Percentiles rank a stretch among this genome's conserved stretches.
phyloP scores from a whole-genome alignment of 371 early-diverging fungal species.

The Zopfochytrium polystomum region DNA sequence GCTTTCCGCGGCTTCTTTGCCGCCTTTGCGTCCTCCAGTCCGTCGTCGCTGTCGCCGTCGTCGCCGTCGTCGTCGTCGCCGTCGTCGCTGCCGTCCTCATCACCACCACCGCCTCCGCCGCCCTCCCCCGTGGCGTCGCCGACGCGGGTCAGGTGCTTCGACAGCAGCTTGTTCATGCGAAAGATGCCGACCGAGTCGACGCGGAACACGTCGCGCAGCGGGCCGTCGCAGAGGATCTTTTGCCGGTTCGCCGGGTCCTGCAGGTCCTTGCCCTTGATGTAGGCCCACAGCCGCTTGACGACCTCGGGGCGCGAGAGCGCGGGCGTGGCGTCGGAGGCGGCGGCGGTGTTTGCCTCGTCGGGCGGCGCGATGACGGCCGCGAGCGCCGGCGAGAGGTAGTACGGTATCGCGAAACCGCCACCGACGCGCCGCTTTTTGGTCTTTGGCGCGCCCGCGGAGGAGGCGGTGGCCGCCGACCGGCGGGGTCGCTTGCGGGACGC shows the following conservation, averaged over 20 bases:
- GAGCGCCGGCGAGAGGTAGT: background rate
- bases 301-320: slow-evolving; percentile 33
- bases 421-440: background rate
- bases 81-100: background rate
- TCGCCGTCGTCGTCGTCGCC: slow-evolving; percentile 4
- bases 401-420: no score
- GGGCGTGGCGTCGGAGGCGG: background rate
- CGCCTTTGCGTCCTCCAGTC: slow-evolving; percentile 1
- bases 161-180: slow-evolving; percentile 25
- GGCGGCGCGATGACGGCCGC: background rate
- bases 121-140: slow-evolving; percentile 11
- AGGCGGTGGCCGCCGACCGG: background rate
- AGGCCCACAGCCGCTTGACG: slow-evolving; percentile 73
- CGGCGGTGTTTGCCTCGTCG: background rate
- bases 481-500: background rate
- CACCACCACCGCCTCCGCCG: no score
- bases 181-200: slow-evolving; percentile 12
- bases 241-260: slow-evolving; percentile 75
- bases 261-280: slow-evolving; percentile 78
- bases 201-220: slow-evolving; percentile 53
- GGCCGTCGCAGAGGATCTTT: slow-evolving; percentile 49
- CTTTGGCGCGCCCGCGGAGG: background rate
- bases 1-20: background rate
- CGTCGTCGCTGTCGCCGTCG: slow-evolving; percentile 5
- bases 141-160: slow-evolving; percentile 14